A percentile compares a stretch with the other conserved stretches of the same genome.
phyloP scores from a whole-genome alignment of 1,284 basidiomycete species.

The Tilletia horrida region DNA sequence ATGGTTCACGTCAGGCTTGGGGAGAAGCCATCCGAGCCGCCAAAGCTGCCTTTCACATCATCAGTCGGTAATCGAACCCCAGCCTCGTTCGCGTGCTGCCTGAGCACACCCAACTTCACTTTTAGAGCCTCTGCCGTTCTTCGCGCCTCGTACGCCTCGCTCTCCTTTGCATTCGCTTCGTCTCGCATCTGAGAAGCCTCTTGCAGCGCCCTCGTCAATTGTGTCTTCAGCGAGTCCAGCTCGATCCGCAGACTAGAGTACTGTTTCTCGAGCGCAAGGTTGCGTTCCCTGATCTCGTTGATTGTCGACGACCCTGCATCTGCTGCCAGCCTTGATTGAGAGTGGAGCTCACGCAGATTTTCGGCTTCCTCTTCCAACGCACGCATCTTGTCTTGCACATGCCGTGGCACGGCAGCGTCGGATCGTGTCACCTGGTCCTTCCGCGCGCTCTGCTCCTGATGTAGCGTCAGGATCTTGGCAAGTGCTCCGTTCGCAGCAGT shows the following conservation, averaged over 20 bases:
- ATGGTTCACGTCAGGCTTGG: too few relatives aligned
- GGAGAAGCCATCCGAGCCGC: too few relatives aligned
- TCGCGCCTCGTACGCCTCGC: constrained; percentile 66
- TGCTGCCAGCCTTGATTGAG: constrained; percentile 47
- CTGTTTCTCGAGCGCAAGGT: constrained; percentile 68
- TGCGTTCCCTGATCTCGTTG: constrained; percentile 66
- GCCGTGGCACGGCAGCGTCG: constrained; percentile 29
- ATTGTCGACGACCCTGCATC: constrained; percentile 60
- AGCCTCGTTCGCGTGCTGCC: constrained; percentile 82
- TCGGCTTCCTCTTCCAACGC: constrained; percentile 50
- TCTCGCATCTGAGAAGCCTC: constrained; percentile 69
- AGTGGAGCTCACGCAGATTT: constrained; percentile 47
- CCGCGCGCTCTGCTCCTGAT: constrained; percentile 25
- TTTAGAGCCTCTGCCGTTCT: constrained; percentile 71
- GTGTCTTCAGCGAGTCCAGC: constrained; percentile 71
- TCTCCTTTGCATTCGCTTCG: constrained; percentile 58
- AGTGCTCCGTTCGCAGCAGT: constrained; percentile 45
- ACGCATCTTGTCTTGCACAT: constrained; percentile 44
- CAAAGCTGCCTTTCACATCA: constrained; percentile 24
- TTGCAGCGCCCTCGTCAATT: constrained; percentile 69
- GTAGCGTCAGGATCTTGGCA: constrained; percentile 44
- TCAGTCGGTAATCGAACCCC: constrained; percentile 48
- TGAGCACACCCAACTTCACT: constrained; percentile 74
- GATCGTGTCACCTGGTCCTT: constrained; percentile 5
- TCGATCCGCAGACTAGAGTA: constrained; percentile 71